Conservation (phyloP, 2,329 filamentous ascomycete species). For the Fonsecaea multimorphosa region DNA sequence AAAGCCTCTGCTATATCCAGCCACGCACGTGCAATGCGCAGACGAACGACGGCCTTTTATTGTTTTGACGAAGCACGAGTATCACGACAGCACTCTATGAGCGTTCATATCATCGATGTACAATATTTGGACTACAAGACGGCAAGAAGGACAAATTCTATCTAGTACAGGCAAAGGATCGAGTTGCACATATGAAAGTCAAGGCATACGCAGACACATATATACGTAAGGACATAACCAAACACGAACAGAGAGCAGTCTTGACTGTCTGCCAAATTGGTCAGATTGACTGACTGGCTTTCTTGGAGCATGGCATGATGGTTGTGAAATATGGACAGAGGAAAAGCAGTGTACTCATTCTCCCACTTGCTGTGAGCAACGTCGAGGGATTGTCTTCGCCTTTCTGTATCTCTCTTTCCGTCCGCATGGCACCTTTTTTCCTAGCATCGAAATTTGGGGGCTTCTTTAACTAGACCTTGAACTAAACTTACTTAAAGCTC, state of each 20-base stretch:
- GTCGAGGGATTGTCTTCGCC: too few relatives aligned
- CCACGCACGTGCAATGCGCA: neutral
- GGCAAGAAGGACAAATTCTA: neutral
- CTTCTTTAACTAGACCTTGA: too few relatives aligned
- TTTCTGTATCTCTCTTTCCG: too few relatives aligned
- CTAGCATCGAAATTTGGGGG: too few relatives aligned
- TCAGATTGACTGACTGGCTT: too few relatives aligned
- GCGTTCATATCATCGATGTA: conserved; percentile 7
- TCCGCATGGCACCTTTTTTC: too few relatives aligned
- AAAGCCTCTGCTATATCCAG: neutral
- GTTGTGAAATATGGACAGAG: too few relatives aligned
- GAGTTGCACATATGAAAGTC: neutral
- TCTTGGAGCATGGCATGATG: too few relatives aligned
- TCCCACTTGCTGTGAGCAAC: too few relatives aligned
- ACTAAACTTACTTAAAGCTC: too few relatives aligned
- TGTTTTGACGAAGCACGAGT: conserved; percentile 3
- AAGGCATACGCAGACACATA: neutral
- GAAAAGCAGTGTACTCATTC: too few relatives aligned
- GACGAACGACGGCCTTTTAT: neutral
- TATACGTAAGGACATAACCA: neutral
- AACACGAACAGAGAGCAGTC: neutral
- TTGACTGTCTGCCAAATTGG: too few relatives aligned
- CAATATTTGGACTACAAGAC: conserved; percentile 5
- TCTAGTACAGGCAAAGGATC: neutral
- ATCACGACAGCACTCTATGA: neutral